Conservation (phyloP, 2,329 filamentous ascomycete species). For the Xylariaceae sp. region DNA sequence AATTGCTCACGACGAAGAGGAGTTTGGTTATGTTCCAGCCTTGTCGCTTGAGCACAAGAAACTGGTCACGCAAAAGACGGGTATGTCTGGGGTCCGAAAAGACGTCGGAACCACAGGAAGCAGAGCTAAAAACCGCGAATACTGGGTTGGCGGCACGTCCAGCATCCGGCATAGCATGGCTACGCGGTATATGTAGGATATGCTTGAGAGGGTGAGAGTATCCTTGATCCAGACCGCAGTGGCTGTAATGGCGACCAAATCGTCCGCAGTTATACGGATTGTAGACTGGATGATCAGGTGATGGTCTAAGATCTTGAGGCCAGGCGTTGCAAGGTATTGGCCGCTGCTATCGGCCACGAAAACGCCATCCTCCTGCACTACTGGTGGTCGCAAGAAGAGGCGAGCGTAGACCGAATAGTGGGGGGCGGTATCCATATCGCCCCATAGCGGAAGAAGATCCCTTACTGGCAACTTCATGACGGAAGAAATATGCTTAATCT, state of each 20-base stretch:
- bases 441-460: not conserved
- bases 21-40: not conserved
- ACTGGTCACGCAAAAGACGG: not conserved
- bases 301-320: not conserved
- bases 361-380: not conserved
- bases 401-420: not conserved
- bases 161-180: not conserved
- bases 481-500: not conserved
- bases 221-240: not conserved
- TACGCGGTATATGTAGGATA: conserved; percentile 1
- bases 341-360: not conserved
- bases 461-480: not conserved
- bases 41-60: not conserved
- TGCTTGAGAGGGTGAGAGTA: not conserved
- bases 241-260: not conserved
- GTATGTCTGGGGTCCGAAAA: not conserved
- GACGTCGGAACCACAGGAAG: not conserved
- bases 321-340: not conserved
- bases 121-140: not conserved
- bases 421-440: not conserved
- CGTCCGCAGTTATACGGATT: not conserved
- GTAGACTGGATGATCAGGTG: not conserved
- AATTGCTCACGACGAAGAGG: not conserved
- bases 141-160: not conserved
- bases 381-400: not conserved